Evolutionary conservation across 2,329 filamentous ascomycete species (phyloP), one percentile per base, ranked within the genome.

Genomic region (Gyromitra esculenta): DNA sequence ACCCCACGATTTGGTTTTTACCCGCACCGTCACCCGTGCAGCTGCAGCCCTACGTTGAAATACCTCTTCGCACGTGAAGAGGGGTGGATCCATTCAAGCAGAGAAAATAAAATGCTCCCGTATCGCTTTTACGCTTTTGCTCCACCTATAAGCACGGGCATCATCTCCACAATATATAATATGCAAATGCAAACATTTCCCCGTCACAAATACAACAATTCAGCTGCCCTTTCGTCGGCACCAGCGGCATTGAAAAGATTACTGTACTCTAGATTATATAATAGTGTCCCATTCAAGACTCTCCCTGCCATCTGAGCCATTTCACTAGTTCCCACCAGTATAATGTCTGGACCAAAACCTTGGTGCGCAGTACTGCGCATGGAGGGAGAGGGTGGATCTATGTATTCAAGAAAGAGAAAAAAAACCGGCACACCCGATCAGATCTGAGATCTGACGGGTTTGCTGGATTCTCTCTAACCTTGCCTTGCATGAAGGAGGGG

Each of bases 1-100:
- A 18, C 35, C 37, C 13, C 59, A 25, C 39, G 45, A 13, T 39
- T 37, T 48, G 21, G 45, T 21, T 54, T 70, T 75, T 75, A 75
- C 48, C 72, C 72, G 72, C 72, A 64, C 57, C 72, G 57, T 71
- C 72, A 75, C 52, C 50, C 52, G 41, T 73, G 52, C 62, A 57
- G 60, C 50, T 75, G 65, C 65, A 71, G 72, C 72, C 66, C 65
- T 75, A 75, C 15, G 31, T 62, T 57, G 41, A 56, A 64, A 71
- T 75, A 41, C 57, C 59, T 56, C 37, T 31, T 37, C 50, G 18
- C 35, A 65, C 60, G 11, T 39, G n/a, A 50, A 59, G 41, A 73
- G 57, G 39, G 59, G 52, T 73, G 43, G n/a, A 21, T 35, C 11
- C 21, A 8, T 57, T 25, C 25, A 31, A 31, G 25, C 25, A 31